Percentiles rank a stretch among this genome's conserved stretches.
These are phyloP conservation scores for Wickerhamiella hasegawae DNA, from an alignment of 805 yeast species.

Conservation along the genomic window DNA sequence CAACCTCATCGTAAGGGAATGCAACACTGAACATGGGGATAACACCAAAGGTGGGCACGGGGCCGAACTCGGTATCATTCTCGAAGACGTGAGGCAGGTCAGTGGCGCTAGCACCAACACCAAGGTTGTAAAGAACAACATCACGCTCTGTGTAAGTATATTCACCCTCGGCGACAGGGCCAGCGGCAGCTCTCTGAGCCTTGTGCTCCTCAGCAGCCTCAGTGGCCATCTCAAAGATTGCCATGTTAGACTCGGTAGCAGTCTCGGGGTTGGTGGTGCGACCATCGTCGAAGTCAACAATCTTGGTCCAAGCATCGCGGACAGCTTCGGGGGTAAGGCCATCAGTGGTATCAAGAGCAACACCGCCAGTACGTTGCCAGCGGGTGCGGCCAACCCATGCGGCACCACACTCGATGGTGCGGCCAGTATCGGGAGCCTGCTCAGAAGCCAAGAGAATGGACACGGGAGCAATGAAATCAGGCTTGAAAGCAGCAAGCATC, in stretches of 20 bases:
- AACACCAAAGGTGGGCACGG: constrained; percentile 79
- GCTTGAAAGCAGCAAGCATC: constrained; percentile 71
- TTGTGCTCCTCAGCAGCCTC: constrained; percentile 30
- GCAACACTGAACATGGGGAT: constrained; percentile 62
- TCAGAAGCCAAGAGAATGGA: constrained; percentile 68
- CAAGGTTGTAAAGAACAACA: constrained; percentile 71
- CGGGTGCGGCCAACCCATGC: constrained; percentile 94
- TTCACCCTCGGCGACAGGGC: constrained; percentile 21
- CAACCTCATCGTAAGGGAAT: constrained; percentile 41
- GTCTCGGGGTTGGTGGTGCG: constrained; percentile 40
- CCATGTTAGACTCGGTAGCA: constrained; percentile 66
- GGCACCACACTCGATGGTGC: constrained; percentile 82
- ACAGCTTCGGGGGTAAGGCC: constrained; percentile 52
- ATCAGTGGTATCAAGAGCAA: constrained; percentile 29
- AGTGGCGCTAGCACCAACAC: constrained; percentile 66
- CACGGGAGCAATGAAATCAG: constrained; percentile 82
- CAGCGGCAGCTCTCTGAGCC: constrained; percentile 29
- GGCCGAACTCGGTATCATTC: constrained; percentile 60
- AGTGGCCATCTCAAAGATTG: constrained; percentile 37
- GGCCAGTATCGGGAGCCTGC: constrained; percentile 57
- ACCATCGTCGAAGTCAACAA: constrained; percentile 46
- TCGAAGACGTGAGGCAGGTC: constrained; percentile 75
- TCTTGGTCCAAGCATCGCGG: constrained; percentile 45
- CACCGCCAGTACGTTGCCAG: constrained; percentile 89
- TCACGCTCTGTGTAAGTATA: constrained; percentile 52